A percentile compares a stretch with the other conserved stretches of the same genome.
Conservation (phyloP, 23 red algal genomes). For the Gracilaria gracilis region DNA sequence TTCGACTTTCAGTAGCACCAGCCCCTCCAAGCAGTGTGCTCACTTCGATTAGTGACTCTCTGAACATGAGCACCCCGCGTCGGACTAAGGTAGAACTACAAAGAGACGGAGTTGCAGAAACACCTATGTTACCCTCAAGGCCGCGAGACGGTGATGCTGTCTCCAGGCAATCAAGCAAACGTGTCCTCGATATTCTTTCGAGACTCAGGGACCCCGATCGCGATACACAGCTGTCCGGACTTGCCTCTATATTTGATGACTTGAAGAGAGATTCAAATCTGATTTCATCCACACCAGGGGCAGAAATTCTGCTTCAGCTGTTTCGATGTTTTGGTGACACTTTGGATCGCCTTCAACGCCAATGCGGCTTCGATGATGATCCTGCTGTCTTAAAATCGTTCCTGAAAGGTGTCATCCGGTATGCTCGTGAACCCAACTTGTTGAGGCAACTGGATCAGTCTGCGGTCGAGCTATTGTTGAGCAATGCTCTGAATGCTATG, state of each 20-base stretch:
- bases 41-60: conserved; percentile 66
- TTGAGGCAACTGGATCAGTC: conserved; percentile 51
- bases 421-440: conserved; percentile 44
- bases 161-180: background rate
- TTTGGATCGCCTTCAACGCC: conserved; percentile 51
- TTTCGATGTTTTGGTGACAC: conserved; percentile 59
- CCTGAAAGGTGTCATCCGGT: conserved; percentile 66
- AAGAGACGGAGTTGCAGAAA: conserved; percentile 39
- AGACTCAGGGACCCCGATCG: conserved; percentile 21
- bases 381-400: conserved; percentile 59
- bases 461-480: conserved; percentile 47
- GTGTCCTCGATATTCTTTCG: conserved; percentile 45
- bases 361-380: conserved; percentile 36
- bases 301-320: conserved; percentile 49
- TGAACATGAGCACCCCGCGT: conserved; percentile 45
- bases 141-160: background rate
- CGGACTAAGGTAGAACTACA: conserved; percentile 42
- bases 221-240: conserved; percentile 60
- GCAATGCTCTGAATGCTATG: conserved; percentile 70
- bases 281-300: conserved; percentile 19
- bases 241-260: conserved; percentile 65
- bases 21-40: conserved; percentile 71
- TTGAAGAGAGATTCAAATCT: conserved; percentile 32
- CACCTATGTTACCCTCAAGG: conserved; percentile 40
- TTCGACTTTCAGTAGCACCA: conserved; percentile 70